Evolutionary conservation across 2,329 filamentous ascomycete genomes (phyloP).

Genomic region (Geosmithia flava): DNA sequence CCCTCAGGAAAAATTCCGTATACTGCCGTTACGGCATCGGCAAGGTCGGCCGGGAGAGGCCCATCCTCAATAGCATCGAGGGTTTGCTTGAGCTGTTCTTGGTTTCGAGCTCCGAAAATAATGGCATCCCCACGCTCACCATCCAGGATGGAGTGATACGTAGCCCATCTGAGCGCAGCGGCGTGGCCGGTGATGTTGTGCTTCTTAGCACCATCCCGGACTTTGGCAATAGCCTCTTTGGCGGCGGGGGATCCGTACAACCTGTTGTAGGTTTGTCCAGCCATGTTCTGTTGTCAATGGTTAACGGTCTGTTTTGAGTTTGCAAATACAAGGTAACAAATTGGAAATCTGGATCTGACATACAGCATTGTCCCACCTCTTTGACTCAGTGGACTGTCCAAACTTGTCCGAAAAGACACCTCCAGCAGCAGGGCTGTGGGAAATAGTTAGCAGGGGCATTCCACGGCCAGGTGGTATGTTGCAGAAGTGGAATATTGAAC

Average conservation of each 20-base stretch:
- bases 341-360: too few species aligned
- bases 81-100: slow-evolving; percentile 20
- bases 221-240: slow-evolving; percentile 12
- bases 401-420: slow-evolving; percentile 11
- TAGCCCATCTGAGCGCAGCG: slow-evolving; percentile 27
- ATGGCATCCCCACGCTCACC: slow-evolving; percentile 18
- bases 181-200: slow-evolving; percentile 24
- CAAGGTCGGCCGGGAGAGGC: slow-evolving; percentile 22
- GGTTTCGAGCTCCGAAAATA: slow-evolving; percentile 20
- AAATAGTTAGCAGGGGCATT: neutral
- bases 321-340: too few species aligned
- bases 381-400: slow-evolving; percentile 6
- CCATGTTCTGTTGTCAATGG: neutral
- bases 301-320: neutral
- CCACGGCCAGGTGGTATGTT: neutral
- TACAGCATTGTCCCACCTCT: slow-evolving; percentile 13
- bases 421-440: slow-evolving; percentile 2
- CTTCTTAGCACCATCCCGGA: slow-evolving; percentile 12
- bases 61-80: slow-evolving; percentile 23
- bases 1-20: neutral
- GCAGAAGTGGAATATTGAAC: neutral
- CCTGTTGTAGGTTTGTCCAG: slow-evolving; percentile 11
- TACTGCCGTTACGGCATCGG: slow-evolving; percentile 9
- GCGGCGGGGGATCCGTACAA: slow-evolving; percentile 16
- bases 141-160: slow-evolving; percentile 20